phyloP scores from a whole-genome alignment of 164 flowering plant species.

The Stephania yunnanensis region DNA sequence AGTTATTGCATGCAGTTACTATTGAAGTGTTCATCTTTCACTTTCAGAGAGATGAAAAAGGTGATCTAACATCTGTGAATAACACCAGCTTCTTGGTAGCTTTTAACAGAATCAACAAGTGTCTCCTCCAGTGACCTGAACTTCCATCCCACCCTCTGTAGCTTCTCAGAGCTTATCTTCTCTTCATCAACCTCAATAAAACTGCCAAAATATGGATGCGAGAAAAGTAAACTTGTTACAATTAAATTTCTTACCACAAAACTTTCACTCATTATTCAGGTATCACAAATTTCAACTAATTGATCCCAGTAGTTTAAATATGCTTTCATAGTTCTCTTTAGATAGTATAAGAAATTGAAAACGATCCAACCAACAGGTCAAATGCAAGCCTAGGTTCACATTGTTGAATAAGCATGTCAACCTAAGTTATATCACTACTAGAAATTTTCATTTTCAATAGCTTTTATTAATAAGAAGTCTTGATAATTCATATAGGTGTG shows the following conservation, averaged over 20 bases:
- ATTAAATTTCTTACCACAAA: not conserved
- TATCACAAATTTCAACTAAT: not conserved
- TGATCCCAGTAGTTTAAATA: not conserved
- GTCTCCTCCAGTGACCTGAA: slow-evolving; percentile 44
- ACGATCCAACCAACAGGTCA: not conserved
- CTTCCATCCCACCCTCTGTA: slow-evolving; percentile 44
- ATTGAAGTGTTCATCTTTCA: too few relatives aligned
- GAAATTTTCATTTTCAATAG: too few relatives aligned
- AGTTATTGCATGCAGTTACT: too few relatives aligned
- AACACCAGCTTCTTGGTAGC: slow-evolving; percentile 29
- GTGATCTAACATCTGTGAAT: slow-evolving; percentile 14
- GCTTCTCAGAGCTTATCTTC: slow-evolving; percentile 22
- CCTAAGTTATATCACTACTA: not conserved
- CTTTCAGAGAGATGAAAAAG: too few relatives aligned
- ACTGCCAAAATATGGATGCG: slow-evolving; percentile 2
- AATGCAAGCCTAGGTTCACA: not conserved
- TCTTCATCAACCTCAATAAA: slow-evolving; percentile 13
- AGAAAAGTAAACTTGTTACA: not conserved
- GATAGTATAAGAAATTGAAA: not conserved
- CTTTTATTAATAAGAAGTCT: too few relatives aligned
- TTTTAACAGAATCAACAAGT: slow-evolving; percentile 32
- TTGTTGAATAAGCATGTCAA: not conserved
- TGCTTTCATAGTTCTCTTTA: too few relatives aligned
- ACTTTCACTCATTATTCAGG: not conserved
- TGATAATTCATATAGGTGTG: too few relatives aligned